Base-by-base conservation (phyloP, 2,329 filamentous ascomycete genomes). In the Epichloe sp. region DNA sequence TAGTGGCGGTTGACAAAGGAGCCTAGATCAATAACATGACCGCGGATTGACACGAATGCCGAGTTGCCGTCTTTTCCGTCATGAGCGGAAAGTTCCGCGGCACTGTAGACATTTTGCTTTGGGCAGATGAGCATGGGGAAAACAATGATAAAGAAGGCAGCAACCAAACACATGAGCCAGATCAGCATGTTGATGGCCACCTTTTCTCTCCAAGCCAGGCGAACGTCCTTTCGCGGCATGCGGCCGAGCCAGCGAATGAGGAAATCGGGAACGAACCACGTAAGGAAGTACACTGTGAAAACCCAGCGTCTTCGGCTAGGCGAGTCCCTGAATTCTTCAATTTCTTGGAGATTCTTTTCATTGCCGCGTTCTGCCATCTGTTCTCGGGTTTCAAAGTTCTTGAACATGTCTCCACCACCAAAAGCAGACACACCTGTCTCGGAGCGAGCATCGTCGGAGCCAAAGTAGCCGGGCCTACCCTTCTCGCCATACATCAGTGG, bases 161-260 rank as follows among this genome's bases (percentile, higher is more conserved):
- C 82, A 47, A 86, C 68, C 15, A 71, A 72, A 69, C 91, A 97
- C 64, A 78, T 80, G 52, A 91, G 72, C 93, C 94, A 98, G 64
- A 98, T 98, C 63, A 97, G 78, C 66, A 98, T 76, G 73, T 98
- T 98, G 76, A 98, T 98, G 50, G 93, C 91, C 53, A 98, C 67
- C 75, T 98, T 98, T 67, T 98, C 93, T 63, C 93, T 79, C 93
- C 93, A 98, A 0, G 93, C 93, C 65, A 86, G 77, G 23, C 90
- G 86, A 8, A 98, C 82, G 65, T 98, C 93, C 64, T 94, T 94
- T 54, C 93, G 86, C 53, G 85, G 79, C 85, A 96, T 96, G 48
- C 86, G 78, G 21, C 91, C 91, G 41, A 95, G 54, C 59, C 75
- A 74, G 50, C 81, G 79, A 63, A 97, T 86, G 43, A 84, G 61